These are phyloP conservation scores for Crotalaria pallida DNA, from an alignment of 306 rosid species.

Conservation along the genomic window DNA sequence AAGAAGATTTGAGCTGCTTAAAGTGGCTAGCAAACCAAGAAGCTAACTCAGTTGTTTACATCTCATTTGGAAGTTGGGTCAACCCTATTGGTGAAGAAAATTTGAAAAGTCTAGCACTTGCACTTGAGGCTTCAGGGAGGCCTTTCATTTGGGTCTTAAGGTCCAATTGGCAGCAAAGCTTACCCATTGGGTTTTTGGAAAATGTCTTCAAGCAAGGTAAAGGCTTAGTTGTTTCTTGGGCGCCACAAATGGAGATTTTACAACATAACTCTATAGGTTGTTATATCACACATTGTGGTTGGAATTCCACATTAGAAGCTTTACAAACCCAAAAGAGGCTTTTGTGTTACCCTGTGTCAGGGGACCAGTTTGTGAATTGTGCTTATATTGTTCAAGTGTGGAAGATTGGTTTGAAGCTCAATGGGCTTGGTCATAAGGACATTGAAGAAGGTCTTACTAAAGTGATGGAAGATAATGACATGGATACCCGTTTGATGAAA, in stretches of 20 bases:
- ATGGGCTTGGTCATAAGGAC: constrained; percentile 49
- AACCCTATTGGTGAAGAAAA: constrained; percentile 64
- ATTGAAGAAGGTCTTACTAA: constrained; percentile 55
- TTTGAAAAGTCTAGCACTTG: constrained; percentile 47
- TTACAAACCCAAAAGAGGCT: constrained; percentile 51
- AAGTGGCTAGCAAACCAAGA: constrained; percentile 55
- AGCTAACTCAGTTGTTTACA: constrained; percentile 45
- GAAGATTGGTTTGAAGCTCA: constrained; percentile 59
- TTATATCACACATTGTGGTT: constrained; percentile 87
- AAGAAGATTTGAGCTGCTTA: constrained; percentile 63
- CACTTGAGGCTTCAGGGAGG: constrained; percentile 48
- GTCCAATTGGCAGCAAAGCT: constrained; percentile 48
- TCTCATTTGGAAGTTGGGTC: constrained; percentile 93
- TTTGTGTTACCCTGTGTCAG: constrained; percentile 76
- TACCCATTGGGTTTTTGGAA: constrained; percentile 52
- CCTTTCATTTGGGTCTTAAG: constrained; percentile 80
- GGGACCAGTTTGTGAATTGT: constrained; percentile 80
- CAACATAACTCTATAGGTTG: constrained; percentile 55
- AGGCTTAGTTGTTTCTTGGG: constrained; percentile 81
- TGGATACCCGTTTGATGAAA: constrained; percentile 31
- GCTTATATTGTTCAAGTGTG: constrained; percentile 56
- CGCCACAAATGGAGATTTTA: constrained; percentile 65
- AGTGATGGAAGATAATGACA: constrained; percentile 52
- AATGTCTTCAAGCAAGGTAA: constrained; percentile 38
- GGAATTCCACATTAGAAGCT: constrained; percentile 93